Conservation (phyloP, 2,329 filamentous ascomycete species). For the Aspergillus versicolor region DNA sequence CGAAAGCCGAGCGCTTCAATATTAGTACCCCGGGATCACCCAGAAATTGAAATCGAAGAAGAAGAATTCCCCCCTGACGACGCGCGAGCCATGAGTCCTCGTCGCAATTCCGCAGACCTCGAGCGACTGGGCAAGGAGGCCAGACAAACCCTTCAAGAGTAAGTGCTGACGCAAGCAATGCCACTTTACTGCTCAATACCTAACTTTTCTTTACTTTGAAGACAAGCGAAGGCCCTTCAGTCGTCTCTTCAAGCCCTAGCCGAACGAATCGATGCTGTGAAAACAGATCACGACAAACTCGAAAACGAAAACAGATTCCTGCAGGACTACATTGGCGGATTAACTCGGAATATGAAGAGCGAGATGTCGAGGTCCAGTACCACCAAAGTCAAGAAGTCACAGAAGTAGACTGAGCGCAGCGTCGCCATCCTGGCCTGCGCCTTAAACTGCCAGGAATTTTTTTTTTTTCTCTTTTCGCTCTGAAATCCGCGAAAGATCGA, state of each 20-base stretch:
- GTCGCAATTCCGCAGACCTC: conserved; percentile 85
- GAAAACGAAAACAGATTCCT: conserved; percentile 96
- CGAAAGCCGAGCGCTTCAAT: conserved; percentile 80
- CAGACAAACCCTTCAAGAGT: conserved; percentile 63
- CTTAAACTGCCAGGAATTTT: conserved; percentile 12
- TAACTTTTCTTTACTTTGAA: conserved; percentile 35
- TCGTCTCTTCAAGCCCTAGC: conserved; percentile 86
- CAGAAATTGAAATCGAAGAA: conserved; percentile 69
- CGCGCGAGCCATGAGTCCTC: conserved; percentile 90
- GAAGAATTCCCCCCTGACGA: conserved; percentile 81
- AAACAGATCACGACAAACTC: conserved; percentile 92
- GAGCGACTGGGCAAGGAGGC: conserved; percentile 84
- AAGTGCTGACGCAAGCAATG: conserved; percentile 30
- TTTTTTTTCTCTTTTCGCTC: conserved; percentile 10
- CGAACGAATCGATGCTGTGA: conserved; percentile 90
- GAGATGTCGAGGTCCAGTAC: conserved; percentile 56
- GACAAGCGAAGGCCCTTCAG: conserved; percentile 85
- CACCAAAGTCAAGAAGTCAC: conserved; percentile 52
- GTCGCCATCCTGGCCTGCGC: conserved; percentile 5
- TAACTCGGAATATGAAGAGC: conserved; percentile 72
- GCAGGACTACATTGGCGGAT: conserved; percentile 95
- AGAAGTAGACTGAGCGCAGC: conserved; percentile 30
- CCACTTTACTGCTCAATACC: not conserved
- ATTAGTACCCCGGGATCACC: conserved; percentile 75
- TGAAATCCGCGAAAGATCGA: conserved; percentile 17